A percentile compares a stretch with the other conserved stretches of the same genome.
Evolutionary conservation across 257 asterid genomes (phyloP).

Genomic region (Ehretia macrophylla): DNA sequence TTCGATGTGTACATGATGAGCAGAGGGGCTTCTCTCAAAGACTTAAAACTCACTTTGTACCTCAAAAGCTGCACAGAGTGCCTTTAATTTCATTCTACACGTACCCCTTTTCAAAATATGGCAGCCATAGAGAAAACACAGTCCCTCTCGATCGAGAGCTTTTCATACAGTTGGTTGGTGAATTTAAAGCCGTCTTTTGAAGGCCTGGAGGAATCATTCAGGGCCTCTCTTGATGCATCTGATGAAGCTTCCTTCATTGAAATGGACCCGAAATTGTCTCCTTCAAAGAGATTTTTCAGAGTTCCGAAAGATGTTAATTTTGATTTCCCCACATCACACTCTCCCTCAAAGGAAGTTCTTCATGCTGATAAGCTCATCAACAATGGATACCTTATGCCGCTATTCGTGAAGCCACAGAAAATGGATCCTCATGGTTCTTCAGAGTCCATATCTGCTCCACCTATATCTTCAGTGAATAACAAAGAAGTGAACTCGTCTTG

Average conservation of each 20-base stretch:
- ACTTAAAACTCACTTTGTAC: not conserved
- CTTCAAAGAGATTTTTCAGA: conserved; percentile 66
- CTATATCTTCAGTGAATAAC: conserved; percentile 13
- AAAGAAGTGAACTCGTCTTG: conserved; percentile 12
- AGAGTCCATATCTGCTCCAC: conserved; percentile 12
- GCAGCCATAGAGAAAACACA: conserved; percentile 45
- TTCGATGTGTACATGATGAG: not conserved
- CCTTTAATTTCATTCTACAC: too few species aligned
- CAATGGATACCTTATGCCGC: conserved; percentile 59
- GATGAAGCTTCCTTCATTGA: conserved; percentile 72
- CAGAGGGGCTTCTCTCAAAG: not conserved
- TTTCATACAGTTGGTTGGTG: conserved; percentile 66
- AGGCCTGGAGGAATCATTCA: conserved; percentile 16
- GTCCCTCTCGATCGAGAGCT: conserved; percentile 64
- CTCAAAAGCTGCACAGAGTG: conserved; percentile 3
- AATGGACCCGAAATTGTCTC: conserved; percentile 86
- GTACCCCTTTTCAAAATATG: not conserved
- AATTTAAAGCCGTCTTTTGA: conserved; percentile 29
- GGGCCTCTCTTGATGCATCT: conserved; percentile 23
- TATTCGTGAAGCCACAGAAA: conserved; percentile 22
- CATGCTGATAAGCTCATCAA: conserved; percentile 73
- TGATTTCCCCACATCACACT: conserved; percentile 51
- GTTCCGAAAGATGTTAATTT: conserved; percentile 59
- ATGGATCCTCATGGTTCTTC: conserved; percentile 2
- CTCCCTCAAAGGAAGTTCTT: conserved; percentile 39